Percentiles rank a stretch among this genome's conserved stretches.
phyloP scores from a whole-genome alignment of 108 stramenopile species.

The Conticribra guillardii region DNA sequence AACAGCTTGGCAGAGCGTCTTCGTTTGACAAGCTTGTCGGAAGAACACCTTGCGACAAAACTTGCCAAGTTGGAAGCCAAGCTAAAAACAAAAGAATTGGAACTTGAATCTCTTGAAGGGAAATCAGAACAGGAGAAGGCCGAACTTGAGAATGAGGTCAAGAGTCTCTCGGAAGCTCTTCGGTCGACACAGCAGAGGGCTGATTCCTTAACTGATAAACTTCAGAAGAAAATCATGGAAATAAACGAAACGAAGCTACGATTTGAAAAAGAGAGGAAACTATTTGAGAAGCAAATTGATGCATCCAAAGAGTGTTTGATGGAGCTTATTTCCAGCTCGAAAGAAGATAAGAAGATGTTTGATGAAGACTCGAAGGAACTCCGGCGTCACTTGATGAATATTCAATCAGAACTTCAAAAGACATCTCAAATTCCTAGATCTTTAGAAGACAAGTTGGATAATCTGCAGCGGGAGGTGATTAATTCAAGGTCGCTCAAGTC shows the following conservation, averaged over 20 bases:
- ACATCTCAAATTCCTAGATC: slow-evolving; percentile 20
- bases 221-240: slow-evolving; percentile 24
- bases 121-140: slow-evolving; percentile 13
- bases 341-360: slow-evolving; percentile 43
- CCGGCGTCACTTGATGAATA: slow-evolving; percentile 17
- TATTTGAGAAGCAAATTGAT: slow-evolving; percentile 41
- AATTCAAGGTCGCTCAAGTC: slow-evolving; percentile 13
- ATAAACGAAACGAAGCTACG: slow-evolving; percentile 19
- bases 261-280: slow-evolving; percentile 30
- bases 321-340: slow-evolving; percentile 42
- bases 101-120: slow-evolving; percentile 33
- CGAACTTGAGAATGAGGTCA: slow-evolving; percentile 6
- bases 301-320: slow-evolving; percentile 33
- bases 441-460: slow-evolving; percentile 22
- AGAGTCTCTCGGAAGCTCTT: slow-evolving; percentile 8
- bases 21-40: slow-evolving; percentile 40
- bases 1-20: slow-evolving; percentile 47
- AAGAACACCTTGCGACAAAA: slow-evolving; percentile 44
- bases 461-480: slow-evolving; percentile 17
- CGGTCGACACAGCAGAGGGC: slow-evolving; percentile 12
- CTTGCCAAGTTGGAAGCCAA: slow-evolving; percentile 50
- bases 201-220: slow-evolving; percentile 10
- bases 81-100: slow-evolving; percentile 52
- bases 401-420: slow-evolving; percentile 20
- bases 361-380: slow-evolving; percentile 42